Evolutionary conservation across 306 rosid genomes (phyloP).

Genomic region (Notholithocarpus densiflorus): DNA sequence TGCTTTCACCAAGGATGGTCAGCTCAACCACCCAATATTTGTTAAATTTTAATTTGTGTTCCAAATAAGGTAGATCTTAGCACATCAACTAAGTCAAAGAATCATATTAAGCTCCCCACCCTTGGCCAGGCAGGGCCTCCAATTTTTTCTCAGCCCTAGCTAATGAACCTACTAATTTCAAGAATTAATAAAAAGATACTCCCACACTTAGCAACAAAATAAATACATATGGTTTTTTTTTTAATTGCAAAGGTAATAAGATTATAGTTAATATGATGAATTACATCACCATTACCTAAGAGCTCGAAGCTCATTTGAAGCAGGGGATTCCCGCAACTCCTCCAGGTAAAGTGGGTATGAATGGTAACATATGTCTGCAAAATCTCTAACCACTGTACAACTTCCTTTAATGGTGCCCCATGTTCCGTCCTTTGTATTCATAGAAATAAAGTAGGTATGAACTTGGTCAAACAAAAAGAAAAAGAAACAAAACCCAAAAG

Average conservation of each 20-base stretch:
- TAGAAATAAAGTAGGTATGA: not conserved
- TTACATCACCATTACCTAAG: conserved; percentile 43
- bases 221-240: not conserved
- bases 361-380: conserved; percentile 73
- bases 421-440: conserved; percentile 66
- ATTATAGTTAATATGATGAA: too few species aligned
- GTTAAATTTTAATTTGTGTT: not conserved
- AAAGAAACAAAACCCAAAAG: not conserved
- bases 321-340: conserved; percentile 66
- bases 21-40: not conserved
- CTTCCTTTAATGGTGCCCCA: conserved; percentile 80
- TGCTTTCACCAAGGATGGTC: not conserved
- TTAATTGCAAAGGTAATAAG: not conserved
- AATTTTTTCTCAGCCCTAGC: not conserved
- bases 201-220: not conserved
- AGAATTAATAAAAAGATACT: not conserved
- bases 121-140: too few species aligned
- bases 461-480: not conserved
- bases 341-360: conserved; percentile 68
- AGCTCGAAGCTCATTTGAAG: conserved; percentile 44
- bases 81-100: not conserved
- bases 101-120: not conserved
- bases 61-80: not conserved
- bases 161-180: not conserved
- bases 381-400: conserved; percentile 84